Base-by-base conservation (phyloP, 1,284 basidiomycete genomes). In the Apiotrichum akiyoshidainum region DNA sequence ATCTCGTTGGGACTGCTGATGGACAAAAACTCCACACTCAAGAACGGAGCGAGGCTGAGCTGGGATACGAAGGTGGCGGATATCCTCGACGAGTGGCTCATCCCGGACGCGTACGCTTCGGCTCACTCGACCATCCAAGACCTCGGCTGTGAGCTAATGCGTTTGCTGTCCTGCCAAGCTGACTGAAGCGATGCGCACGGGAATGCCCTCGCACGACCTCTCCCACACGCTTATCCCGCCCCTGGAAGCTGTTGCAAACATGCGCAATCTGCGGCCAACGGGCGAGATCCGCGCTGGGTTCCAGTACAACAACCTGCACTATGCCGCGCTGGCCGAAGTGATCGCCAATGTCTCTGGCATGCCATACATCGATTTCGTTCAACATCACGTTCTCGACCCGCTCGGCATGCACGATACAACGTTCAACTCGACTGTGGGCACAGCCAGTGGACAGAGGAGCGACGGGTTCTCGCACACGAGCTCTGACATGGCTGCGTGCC, bases 41-140 rank as follows among this genome's bases (percentile, higher is more conserved):
- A 3, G 19, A n/a, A 17, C 7, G 57, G 68, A 5, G 67, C 58
- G 2, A 46, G 21, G 13, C 64, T 80, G 19, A 63, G 62, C 31
- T 80, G 76, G 76, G 41, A 74, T 22, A 81, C 80, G 9, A 81
- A 80, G 63, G 54, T 81, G 21, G 70, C 69, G 19, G 77, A 78
- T 42, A 42, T 81, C 13, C 61, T 82, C 13, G 79, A 79, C 0
- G 75, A 68, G 2, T 82, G 79, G 79, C 58, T 68, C 35, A 65
- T 80, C 4, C 56, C 59, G 51, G 81, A 81, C 50, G 47, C 65
- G 22, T 77, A 75, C 67, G 75, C 77, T 1, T 69, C 57, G n/a
- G 65, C 71, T 31, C 76, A 78, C 58, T 68, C 73, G 0, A 77
- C 74, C 47, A 19, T 82, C 11, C 61, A 71, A 2, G 81, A 83